Evolutionary conservation across 345 rosid genomes (phyloP), one percentile per base, ranked within the genome.

Genomic region (Melaleuca quinquenervia): DNA sequence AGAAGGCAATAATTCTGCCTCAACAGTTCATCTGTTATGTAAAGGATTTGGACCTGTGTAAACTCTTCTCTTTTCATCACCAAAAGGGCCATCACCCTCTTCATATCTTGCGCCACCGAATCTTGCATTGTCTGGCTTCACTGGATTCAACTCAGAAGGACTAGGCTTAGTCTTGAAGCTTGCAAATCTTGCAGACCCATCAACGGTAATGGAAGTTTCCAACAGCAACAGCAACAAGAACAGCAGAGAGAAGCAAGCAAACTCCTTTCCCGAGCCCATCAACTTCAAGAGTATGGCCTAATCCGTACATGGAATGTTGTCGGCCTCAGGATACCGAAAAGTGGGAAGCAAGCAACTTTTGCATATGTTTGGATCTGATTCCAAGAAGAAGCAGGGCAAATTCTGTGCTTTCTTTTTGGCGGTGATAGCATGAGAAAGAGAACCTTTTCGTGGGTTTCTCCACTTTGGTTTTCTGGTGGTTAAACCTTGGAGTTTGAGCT

Each of bases 31-130:
- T 89, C 96, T 90, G 84, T 93, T 93, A 86, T 93, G 96, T 55
- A 93, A 91, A 85, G 96, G 96, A 84, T 93, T 92, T 75, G 96
- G 94, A 86, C 96, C 96, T 56, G 94, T 93, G 84, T 87, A 55
- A 88, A 93, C 88, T 88, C 85, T 93, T 85, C 96, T 93, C 92
- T 91, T 89, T 56, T 91, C 93, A 84, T 86, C 92, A 32, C 85
- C 90, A 83, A 91, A 90, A 88, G 84, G 26, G 50, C 83, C 87
- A 82, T 85, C 91, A 52, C 84, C 88, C n/a, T 58, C 87, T 84
- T 85, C 85, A 26, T 78, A 84, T 50, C 56, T 54, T 27, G 56
- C 88, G 76, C 83, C 84, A 76, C 85, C 48, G 56, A 84, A 70
- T 83, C 83, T 56, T 29, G 83, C 87, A 82, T 58, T 87, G 26